Base-by-base conservation (phyloP, 192 early-diverging fungal genomes). In the Coemansia sp. region DNA sequence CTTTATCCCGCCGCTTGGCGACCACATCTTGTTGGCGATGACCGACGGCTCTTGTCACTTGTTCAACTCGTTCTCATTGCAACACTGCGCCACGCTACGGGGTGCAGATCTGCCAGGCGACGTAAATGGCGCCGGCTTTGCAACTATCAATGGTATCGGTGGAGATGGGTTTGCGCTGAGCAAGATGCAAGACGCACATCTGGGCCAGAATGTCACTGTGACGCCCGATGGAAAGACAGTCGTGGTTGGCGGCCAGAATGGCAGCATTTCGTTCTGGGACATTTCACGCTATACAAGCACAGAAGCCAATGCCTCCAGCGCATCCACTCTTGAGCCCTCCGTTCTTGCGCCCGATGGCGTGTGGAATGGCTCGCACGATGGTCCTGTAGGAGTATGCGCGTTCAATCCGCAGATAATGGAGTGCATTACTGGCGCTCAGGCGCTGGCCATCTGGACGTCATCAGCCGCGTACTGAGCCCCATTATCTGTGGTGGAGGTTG, bases 381-480 rank as follows among this genome's bases (percentile, higher is more conserved):
- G 75, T 3, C 54, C 75, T 2, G 71, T 72, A 6, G 60, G 68
- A 14, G 74, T 74, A 4, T 82, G 80, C 41, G 75, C 74, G 0
- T 82, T 82, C 33, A 77, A 82, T 41, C 74, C 80, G 0, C 46
- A 59, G 14, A 19, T 77, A 24, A 73, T 82, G 72, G 69, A 74
- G 39, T 77, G 74, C 61, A 44, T 74, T 3, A 77, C 72, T 42
- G 80, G 70, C n/a, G 63, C 78, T 16, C 61, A 51, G 7, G 64
- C 73, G 17, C 50, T 81, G 50, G 61, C 78, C 6, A 29, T 81
- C 11, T 81, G 78, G 78, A 67, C 78, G 17, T 13, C 70, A 13
- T 13, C 34, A 34, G 63, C 56, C 17, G 3, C 29, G 41, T 41
- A 34, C 24, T 36, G 31, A 60, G 9, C 6, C 34, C 31, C 50